Percentiles rank a stretch among this genome's conserved stretches.
These are phyloP conservation scores for Dactylis glomerata DNA, from an alignment of 176 grass and related monocot genomes.

Conservation along the genomic window DNA sequence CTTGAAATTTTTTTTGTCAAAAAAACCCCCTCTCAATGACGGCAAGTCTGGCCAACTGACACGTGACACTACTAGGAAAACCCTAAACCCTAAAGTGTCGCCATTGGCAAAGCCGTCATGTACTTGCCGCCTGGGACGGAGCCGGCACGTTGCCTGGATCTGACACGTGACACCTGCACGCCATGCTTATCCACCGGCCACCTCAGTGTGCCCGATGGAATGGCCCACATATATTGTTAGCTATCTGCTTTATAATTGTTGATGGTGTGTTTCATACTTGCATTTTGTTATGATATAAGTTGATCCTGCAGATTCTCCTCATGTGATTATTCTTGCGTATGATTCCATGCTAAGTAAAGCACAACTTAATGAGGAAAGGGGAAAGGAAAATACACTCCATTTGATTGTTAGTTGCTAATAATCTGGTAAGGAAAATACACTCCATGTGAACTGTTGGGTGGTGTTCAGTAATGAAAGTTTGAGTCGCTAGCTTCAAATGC, in stretches of 20 bases:
- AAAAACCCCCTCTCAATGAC: no score
- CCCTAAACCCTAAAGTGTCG: no score
- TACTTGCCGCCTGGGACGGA: no score
- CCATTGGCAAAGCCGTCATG: no score
- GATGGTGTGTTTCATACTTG: background rate
- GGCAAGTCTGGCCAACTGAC: no score
- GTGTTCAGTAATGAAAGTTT: background rate
- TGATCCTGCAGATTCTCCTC: background rate
- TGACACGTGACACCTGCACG: no score
- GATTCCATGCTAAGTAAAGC: background rate
- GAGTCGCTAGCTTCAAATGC: slow-evolving; percentile 12
- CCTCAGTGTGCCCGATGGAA: no score
- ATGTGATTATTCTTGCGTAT: background rate
- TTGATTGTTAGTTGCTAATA: background rate
- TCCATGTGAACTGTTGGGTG: background rate
- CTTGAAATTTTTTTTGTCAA: no score
- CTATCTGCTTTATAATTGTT: background rate
- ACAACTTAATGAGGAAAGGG: background rate
- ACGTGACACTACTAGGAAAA: no score
- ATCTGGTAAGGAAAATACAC: background rate
- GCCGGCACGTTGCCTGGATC: no score
- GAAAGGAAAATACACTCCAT: background rate
- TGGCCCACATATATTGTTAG: no score
- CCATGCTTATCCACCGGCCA: no score
- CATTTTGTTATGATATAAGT: background rate